These are phyloP conservation scores for Cyberlindnera galapagoensis DNA, from an alignment of 805 yeast species.

Conservation along the genomic window DNA sequence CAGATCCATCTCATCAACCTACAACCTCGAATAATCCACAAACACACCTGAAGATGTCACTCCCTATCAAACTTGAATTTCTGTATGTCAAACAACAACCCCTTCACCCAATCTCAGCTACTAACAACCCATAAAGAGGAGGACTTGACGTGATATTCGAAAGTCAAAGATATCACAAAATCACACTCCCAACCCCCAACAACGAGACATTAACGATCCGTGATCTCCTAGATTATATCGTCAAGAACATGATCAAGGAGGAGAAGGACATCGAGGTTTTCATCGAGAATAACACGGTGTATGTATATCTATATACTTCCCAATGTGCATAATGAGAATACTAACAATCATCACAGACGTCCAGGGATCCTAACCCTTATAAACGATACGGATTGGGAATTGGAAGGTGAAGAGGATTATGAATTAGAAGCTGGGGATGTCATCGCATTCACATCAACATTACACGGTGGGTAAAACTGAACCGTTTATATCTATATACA, in stretches of 20 bases:
- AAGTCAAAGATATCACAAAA: conserved; percentile 46
- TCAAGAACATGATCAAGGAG: conserved; percentile 48
- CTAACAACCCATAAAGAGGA: conserved; percentile 34
- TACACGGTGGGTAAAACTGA: conserved; percentile 75
- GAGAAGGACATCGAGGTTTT: conserved; percentile 66
- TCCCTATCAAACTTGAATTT: conserved; percentile 10
- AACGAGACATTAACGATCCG: conserved; percentile 28
- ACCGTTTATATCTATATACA: too few species aligned
- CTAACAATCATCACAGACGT: conserved; percentile 37
- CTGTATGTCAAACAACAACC: conserved; percentile 4
- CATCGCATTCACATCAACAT: conserved; percentile 83
- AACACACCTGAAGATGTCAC: not conserved
- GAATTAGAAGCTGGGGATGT: conserved; percentile 70
- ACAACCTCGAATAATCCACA: not conserved
- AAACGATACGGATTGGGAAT: conserved; percentile 95
- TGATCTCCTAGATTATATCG: conserved; percentile 52
- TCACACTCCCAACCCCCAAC: conserved; percentile 37
- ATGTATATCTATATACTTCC: not conserved
- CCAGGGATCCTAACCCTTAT: conserved; percentile 91
- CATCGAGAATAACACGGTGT: conserved; percentile 60
- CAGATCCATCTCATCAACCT: not conserved
- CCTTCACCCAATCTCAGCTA: not conserved
- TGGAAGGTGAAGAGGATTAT: conserved; percentile 83
- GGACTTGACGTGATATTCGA: conserved; percentile 80
- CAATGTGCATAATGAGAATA: not conserved